Evolutionary conservation across 108 stramenopile species (phyloP).

Genomic region (Nannochloropsis granulata): DNA sequence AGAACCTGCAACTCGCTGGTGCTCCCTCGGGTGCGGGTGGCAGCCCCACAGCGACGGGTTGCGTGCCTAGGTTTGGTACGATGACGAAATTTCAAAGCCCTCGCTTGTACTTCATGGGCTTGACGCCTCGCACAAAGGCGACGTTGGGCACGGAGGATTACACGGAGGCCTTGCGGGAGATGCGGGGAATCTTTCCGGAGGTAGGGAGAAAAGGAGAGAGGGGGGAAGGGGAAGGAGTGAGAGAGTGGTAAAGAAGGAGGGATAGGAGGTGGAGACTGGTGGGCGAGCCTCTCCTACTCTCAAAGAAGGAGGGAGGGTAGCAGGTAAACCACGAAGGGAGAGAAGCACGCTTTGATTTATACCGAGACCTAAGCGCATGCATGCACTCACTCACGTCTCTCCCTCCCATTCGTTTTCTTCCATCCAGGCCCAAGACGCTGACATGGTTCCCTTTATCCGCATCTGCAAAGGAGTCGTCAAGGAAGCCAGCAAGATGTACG

Average conservation of each 20-base stretch:
- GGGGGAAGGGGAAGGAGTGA: not conserved
- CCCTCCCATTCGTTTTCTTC: not conserved
- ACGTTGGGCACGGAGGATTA: not conserved
- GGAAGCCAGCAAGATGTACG: not conserved
- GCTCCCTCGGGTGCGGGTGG: not conserved
- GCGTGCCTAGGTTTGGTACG: not conserved
- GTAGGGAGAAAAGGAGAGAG: not conserved
- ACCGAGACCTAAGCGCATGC: not conserved
- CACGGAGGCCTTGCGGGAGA: not conserved
- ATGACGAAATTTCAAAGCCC: not conserved
- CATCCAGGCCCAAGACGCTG: not conserved
- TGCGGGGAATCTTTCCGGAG: not conserved
- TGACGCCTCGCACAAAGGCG: not conserved
- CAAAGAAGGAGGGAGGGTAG: no score
- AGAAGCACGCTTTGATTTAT: no score
- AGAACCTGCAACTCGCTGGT: not conserved
- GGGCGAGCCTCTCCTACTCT: no score
- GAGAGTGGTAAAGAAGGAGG: not conserved
- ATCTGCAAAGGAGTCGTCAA: not conserved
- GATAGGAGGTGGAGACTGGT: not conserved
- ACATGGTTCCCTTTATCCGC: not conserved
- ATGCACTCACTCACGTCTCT: not conserved
- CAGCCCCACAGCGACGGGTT: not conserved
- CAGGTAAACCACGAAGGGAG: no score
- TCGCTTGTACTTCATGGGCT: not conserved